Percentiles rank a stretch among this genome's conserved stretches.
Conservation (phyloP, 306 rosid species). For the Hylodesmum podocarpum region DNA sequence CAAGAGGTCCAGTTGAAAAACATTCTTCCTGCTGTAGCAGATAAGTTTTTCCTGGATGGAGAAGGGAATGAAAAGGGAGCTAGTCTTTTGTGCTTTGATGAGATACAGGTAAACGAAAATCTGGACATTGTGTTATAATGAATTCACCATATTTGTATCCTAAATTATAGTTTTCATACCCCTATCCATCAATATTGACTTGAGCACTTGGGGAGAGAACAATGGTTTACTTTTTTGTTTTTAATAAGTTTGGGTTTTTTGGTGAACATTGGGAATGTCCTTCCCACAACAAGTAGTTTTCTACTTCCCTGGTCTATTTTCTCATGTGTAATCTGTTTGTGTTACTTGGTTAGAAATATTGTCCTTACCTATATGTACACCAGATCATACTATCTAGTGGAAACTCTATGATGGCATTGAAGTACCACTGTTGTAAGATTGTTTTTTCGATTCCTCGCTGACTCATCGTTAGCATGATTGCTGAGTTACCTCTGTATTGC, state of each 20-base stretch:
- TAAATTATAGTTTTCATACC: neutral
- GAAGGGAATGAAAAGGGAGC: constrained; percentile 71
- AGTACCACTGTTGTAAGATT: neutral
- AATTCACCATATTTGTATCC: neutral
- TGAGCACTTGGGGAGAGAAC: constrained; percentile 3
- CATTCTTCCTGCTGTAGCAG: constrained; percentile 94
- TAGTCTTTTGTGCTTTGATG: constrained; percentile 92
- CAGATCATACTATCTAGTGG: constrained; percentile 20
- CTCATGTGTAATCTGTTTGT: neutral
- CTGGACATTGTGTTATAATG: neutral
- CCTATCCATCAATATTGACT: constrained; percentile 3
- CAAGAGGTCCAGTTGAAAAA: constrained; percentile 83
- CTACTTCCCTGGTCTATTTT: constrained; percentile 2
- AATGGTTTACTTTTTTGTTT: neutral
- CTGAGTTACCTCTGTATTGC: constrained; percentile 9
- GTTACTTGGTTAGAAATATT: neutral
- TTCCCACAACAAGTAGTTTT: constrained; percentile 13
- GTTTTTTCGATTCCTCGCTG: neutral
- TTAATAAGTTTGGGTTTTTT: constrained; percentile 1
- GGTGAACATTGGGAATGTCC: constrained; percentile 2
- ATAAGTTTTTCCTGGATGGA: constrained; percentile 65
- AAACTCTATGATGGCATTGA: constrained; percentile 24
- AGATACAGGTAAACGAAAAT: constrained; percentile 73
- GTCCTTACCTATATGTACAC: neutral
- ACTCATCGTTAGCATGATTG: neutral